A percentile compares a stretch with the other conserved stretches of the same genome.
phyloP scores from a whole-genome alignment of 73 alveolate species.

The Uronychia setigera region DNA sequence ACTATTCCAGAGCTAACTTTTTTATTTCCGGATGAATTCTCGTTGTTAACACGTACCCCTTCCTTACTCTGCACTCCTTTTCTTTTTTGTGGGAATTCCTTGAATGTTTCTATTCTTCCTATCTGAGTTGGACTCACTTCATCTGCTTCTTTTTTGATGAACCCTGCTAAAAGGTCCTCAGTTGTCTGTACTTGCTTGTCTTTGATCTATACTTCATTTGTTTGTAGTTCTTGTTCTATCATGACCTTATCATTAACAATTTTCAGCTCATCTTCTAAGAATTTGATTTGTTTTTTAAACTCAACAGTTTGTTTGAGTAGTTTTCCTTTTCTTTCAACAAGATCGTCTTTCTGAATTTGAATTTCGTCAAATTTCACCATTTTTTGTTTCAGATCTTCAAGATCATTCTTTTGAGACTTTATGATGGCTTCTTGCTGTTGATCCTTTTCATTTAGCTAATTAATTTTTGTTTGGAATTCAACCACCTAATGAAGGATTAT shows the following conservation, averaged over 20 bases:
- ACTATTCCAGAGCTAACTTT: too few relatives aligned
- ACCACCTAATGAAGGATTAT: too few relatives aligned
- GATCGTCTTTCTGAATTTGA: neutral
- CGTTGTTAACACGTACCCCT: too few relatives aligned
- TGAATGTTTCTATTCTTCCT: neutral
- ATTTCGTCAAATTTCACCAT: too few relatives aligned
- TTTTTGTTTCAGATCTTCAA: too few relatives aligned
- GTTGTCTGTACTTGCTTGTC: neutral
- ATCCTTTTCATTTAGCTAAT: too few relatives aligned
- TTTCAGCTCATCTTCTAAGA: neutral
- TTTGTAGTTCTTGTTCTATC: neutral
- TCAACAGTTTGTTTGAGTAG: neutral
- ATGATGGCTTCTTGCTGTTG: too few relatives aligned
- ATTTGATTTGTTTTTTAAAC: too few relatives aligned
- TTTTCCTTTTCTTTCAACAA: neutral
- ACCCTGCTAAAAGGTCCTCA: neutral
- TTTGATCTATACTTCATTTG: neutral
- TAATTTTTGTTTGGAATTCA: too few relatives aligned
- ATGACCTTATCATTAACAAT: neutral
- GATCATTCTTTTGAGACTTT: too few relatives aligned
- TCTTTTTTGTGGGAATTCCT: neutral
- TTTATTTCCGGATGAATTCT: too few relatives aligned
- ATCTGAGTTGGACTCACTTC: neutral
- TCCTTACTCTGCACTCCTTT: neutral
- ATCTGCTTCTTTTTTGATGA: neutral